Conservation (phyloP, 2,329 filamentous ascomycete species). For the Elsinoe fawcettii region DNA sequence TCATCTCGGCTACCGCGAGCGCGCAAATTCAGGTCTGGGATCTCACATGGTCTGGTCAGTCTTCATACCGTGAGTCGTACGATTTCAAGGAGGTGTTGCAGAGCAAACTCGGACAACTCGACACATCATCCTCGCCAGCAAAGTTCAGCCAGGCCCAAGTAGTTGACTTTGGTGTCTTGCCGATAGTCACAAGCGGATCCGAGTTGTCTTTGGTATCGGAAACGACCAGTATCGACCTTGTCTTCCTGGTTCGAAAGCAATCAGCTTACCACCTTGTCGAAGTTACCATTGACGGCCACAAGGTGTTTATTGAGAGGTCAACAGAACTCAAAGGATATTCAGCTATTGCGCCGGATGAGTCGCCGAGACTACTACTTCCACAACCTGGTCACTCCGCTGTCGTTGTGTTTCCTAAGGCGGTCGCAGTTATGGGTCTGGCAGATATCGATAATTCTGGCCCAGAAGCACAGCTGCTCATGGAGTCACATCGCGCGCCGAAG, state of each 20-base stretch:
- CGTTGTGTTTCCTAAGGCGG: conserved; percentile 67
- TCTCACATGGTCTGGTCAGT: conserved; percentile 77
- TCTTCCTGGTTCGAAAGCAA: conserved; percentile 28
- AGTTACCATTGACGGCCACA: conserved; percentile 50
- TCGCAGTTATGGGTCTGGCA: conserved; percentile 68
- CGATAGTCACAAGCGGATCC: conserved; percentile 17
- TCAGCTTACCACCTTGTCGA: conserved; percentile 70
- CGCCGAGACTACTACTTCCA: conserved; percentile 67
- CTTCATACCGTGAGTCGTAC: conserved; percentile 63
- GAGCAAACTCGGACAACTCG: conserved; percentile 51
- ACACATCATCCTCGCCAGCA: conserved; percentile 34
- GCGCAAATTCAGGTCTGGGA: conserved; percentile 80
- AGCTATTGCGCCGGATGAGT: conserved; percentile 20
- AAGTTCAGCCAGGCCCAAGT: background rate
- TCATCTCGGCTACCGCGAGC: conserved; percentile 69
- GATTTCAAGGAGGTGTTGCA: conserved; percentile 61
- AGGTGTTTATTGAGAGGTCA: conserved; percentile 54
- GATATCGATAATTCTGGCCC: conserved; percentile 57
- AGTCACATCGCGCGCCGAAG: conserved; percentile 54
- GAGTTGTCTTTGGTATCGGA: conserved; percentile 31
- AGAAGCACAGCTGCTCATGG: conserved; percentile 65
- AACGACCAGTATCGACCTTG: conserved; percentile 46
- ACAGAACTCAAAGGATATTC: conserved; percentile 57
- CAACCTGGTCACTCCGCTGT: conserved; percentile 73
- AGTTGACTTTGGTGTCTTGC: conserved; percentile 10